Evolutionary conservation across 306 rosid genomes (phyloP).

Genomic region (Vigna unguiculata): DNA sequence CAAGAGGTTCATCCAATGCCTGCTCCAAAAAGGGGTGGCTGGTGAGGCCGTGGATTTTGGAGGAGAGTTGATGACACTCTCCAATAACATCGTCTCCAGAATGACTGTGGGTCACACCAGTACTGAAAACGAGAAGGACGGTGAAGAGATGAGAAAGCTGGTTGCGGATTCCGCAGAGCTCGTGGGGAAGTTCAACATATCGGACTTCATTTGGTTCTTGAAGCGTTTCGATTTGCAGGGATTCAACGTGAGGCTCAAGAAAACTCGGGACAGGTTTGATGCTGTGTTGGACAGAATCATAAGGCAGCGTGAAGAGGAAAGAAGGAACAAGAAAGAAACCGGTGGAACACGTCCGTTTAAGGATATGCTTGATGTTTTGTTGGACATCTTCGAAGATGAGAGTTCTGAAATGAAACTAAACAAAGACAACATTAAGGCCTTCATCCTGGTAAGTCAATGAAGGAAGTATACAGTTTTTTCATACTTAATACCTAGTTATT

Average conservation of each 20-base stretch:
- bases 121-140: conserved; percentile 48
- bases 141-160: conserved; percentile 44
- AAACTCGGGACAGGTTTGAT: conserved; percentile 52
- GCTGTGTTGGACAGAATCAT: conserved; percentile 57
- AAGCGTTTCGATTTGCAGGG: conserved; percentile 65
- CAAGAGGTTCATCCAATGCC: conserved; percentile 26
- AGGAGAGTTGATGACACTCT: conserved; percentile 47
- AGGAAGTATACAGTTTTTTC: too few species aligned
- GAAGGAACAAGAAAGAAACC: conserved; percentile 27
- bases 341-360: conserved; percentile 20
- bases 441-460: conserved; percentile 51
- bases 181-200: conserved; percentile 58
- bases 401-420: conserved; percentile 57
- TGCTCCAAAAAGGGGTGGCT: conserved; percentile 34
- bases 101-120: conserved; percentile 54
- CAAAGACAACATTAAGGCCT: conserved; percentile 66
- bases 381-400: conserved; percentile 49
- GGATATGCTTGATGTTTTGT: conserved; percentile 61
- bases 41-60: conserved; percentile 54
- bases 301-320: conserved; percentile 52
- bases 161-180: conserved; percentile 53
- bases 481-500: too few species aligned
- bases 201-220: conserved; percentile 62
- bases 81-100: conserved; percentile 55
- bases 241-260: conserved; percentile 45